These are phyloP conservation scores for Erodium maritimum DNA, from an alignment of 345 rosid species.

Conservation along the genomic window DNA sequence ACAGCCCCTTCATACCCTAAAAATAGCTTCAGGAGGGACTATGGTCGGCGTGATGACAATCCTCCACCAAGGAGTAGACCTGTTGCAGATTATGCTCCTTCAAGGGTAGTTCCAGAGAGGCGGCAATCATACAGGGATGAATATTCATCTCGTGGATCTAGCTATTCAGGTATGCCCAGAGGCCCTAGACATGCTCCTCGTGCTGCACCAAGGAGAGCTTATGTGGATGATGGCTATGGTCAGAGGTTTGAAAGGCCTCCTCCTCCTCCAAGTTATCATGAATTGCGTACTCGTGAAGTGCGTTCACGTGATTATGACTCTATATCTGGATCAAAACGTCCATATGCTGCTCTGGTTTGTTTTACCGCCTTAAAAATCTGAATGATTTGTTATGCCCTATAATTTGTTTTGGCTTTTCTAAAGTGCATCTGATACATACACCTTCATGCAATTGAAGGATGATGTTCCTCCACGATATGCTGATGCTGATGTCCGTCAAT, in stretches of 20 bases:
- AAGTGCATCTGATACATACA: background rate
- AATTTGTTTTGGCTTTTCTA: background rate
- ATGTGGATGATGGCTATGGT: slow-evolving; percentile 60
- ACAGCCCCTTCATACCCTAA: slow-evolving; percentile 65
- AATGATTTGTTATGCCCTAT: background rate
- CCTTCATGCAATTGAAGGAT: slow-evolving; percentile 35
- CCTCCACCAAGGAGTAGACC: slow-evolving; percentile 80
- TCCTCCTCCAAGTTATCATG: slow-evolving; percentile 50
- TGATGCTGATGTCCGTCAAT: slow-evolving; percentile 53
- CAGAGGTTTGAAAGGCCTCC: slow-evolving; percentile 73
- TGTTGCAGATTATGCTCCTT: slow-evolving; percentile 58
- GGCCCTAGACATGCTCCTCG: slow-evolving; percentile 59
- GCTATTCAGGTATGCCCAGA: slow-evolving; percentile 63
- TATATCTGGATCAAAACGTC: slow-evolving; percentile 80
- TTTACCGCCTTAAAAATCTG: background rate
- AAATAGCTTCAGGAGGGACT: slow-evolving; percentile 73
- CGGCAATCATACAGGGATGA: slow-evolving; percentile 69
- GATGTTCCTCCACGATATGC: slow-evolving; percentile 78
- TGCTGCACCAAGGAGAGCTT: slow-evolving; percentile 62
- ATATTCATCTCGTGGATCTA: slow-evolving; percentile 56
- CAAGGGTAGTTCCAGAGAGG: slow-evolving; percentile 68
- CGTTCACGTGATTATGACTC: slow-evolving; percentile 79
- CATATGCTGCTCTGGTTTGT: slow-evolving; percentile 70
- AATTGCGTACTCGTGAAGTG: slow-evolving; percentile 64
- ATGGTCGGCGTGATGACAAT: slow-evolving; percentile 59